A percentile compares a stretch with the other conserved stretches of the same genome.
These are phyloP conservation scores for Monosporascus sp. DNA, from an alignment of 2,329 filamentous ascomycete genomes.

Conservation along the genomic window DNA sequence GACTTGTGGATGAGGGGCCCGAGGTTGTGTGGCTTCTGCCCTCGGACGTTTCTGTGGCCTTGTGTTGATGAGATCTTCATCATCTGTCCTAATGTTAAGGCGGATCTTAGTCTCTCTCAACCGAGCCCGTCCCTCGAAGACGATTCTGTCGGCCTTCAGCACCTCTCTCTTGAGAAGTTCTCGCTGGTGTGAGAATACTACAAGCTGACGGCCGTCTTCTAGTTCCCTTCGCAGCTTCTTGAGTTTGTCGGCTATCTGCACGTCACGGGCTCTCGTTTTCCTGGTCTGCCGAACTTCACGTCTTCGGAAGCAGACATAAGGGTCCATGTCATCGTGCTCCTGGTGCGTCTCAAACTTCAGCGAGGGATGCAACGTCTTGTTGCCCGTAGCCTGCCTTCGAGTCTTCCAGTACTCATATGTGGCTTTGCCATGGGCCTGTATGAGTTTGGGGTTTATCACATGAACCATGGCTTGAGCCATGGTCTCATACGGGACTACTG, in stretches of 20 bases:
- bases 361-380: conserved; percentile 66
- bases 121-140: conserved; percentile 77
- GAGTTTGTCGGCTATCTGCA: conserved; percentile 89
- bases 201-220: conserved; percentile 78
- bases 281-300: conserved; percentile 90
- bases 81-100: conserved; percentile 83
- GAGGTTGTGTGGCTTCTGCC: conserved; percentile 57
- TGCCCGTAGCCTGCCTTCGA: conserved; percentile 59
- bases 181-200: conserved; percentile 71
- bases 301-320: conserved; percentile 95
- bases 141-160: conserved; percentile 64
- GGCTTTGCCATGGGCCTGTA: conserved; percentile 58
- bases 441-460: conserved; percentile 42
- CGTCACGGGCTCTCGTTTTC: conserved; percentile 90
- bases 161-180: conserved; percentile 75
- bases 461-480: conserved; percentile 64
- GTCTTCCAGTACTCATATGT: conserved; percentile 89
- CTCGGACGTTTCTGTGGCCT: conserved; percentile 65
- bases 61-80: conserved; percentile 89
- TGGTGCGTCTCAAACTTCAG: conserved; percentile 93
- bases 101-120: conserved; percentile 86
- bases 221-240: conserved; percentile 87
- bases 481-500: conserved; percentile 70
- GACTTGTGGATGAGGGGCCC: conserved; percentile 56
- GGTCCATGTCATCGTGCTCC: conserved; percentile 92